phyloP scores from a whole-genome alignment of 768 basidiomycete genomes.

The Filobasidium floriforme region DNA sequence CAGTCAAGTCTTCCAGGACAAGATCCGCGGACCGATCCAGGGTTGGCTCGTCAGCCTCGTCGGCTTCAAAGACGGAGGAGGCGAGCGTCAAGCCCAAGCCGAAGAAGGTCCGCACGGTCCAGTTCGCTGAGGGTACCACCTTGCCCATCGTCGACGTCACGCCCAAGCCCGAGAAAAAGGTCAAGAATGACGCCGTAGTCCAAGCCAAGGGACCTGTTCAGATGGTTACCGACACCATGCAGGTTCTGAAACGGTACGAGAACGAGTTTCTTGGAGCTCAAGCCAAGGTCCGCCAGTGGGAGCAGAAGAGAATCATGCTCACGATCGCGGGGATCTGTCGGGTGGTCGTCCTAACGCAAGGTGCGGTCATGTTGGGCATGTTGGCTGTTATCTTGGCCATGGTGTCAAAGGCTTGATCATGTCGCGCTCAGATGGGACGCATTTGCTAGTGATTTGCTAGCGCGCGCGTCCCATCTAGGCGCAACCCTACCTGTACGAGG shows the following conservation, averaged over 20 bases:
- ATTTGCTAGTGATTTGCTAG: not conserved
- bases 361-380: not conserved
- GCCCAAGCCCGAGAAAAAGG: not conserved
- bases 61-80: not conserved
- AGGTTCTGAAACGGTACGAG: not conserved
- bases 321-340: not conserved
- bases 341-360: not conserved
- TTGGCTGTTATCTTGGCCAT: not conserved
- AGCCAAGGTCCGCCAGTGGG: not conserved
- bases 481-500: too few relatives aligned
- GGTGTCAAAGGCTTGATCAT: not conserved
- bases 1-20: too few relatives aligned
- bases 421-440: not conserved
- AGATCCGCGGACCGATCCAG: too few relatives aligned
- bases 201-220: not conserved
- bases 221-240: not conserved
- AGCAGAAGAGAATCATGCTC: not conserved
- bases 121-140: not conserved
- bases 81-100: not conserved
- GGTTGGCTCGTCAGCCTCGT: too few relatives aligned
- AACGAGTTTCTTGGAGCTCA: not conserved
- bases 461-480: too few relatives aligned
- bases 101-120: not conserved
- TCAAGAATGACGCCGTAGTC: not conserved
- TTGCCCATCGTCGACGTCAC: slow-evolving; percentile 3